Evolutionary conservation across 176 grass and related monocot species (phyloP), one percentile per base, ranked within the genome.

Genomic region (Ensete ventricosum): DNA sequence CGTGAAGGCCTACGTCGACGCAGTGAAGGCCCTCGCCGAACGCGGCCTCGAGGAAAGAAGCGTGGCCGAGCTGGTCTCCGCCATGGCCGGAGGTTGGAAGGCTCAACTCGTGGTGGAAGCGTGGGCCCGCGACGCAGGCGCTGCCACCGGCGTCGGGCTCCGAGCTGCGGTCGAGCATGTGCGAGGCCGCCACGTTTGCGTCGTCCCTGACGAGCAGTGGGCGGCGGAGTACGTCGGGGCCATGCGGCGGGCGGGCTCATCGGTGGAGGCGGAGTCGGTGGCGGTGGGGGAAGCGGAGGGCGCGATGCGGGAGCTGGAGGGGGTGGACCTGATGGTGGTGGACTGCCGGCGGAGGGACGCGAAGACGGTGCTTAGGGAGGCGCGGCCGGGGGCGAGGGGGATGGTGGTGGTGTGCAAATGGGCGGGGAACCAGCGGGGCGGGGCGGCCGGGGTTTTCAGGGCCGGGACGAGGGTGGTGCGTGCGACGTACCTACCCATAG

Each of bases 71-170:
- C 82, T 93, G 74, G 53, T 93, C 58, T 83, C 87, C 1, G 82
- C 90, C 74, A 83, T 83, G 90, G 87, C 80, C 0, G 87, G 87
- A 0, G 90, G 84, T 1, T 89, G 87, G 90, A 93, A 87, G 58
- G 82, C 90, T 5, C 82, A 84, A 54, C 84, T 93, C 26, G 77
- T 93, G 77, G 78, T 93, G 34, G 87, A 93, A 55, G 86, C 84
- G 16, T 81, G 80, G 73, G 52, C 2, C 7, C 77, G 17, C 14
- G n/a, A 11, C 5, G 26, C 43, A 24, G 64, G 67, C 2, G 43
- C 72, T 0, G n/a, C 76, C 70, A 87, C 77, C 14, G 82, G 79
- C 69, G 53, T 89, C 16, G 77, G 78, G 2, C 80, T 93, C 20
- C 69, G 72, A 76, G 82, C 84, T 0, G 87, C 79, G 7, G 80